phyloP scores from a whole-genome alignment of 1,284 basidiomycete genomes.

The Tilletia walkeri region DNA sequence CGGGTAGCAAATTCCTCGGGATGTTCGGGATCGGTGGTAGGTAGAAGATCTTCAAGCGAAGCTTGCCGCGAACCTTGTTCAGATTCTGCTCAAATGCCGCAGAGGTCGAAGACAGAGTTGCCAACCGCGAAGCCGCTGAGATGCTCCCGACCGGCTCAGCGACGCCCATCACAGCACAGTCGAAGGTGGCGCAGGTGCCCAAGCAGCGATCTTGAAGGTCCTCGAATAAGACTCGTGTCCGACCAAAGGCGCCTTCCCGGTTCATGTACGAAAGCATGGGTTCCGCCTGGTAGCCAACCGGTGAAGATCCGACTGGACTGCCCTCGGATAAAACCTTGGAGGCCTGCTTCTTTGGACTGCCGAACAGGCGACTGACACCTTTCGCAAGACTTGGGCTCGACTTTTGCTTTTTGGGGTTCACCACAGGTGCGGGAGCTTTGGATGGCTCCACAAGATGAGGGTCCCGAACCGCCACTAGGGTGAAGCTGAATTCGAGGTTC shows the following conservation, averaged over 20 bases:
- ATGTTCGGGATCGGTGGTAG: constrained; percentile 81
- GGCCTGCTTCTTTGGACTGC: constrained; percentile 45
- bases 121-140: constrained; percentile 35
- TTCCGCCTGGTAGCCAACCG: constrained; percentile 24
- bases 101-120: constrained; percentile 22
- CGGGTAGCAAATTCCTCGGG: constrained; percentile 73
- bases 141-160: constrained; percentile 32
- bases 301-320: not conserved
- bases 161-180: constrained; percentile 47
- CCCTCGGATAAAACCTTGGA: constrained; percentile 20
- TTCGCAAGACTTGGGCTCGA: constrained; percentile 38
- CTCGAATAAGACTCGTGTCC: constrained; percentile 43
- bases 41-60: constrained; percentile 65
- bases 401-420: constrained; percentile 34
- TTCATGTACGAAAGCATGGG: constrained; percentile 47
- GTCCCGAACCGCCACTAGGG: constrained; percentile 48
- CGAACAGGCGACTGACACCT: constrained; percentile 43
- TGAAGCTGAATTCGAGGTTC: constrained; percentile 51
- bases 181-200: constrained; percentile 39
- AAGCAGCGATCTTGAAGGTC: constrained; percentile 29
- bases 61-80: constrained; percentile 41
- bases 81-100: constrained; percentile 30
- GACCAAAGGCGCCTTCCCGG: constrained; percentile 47
- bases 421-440: constrained; percentile 4
- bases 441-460: constrained; percentile 41